Base-by-base conservation (phyloP, 2,329 filamentous ascomycete species). In the Botrytis cinerea region DNA sequence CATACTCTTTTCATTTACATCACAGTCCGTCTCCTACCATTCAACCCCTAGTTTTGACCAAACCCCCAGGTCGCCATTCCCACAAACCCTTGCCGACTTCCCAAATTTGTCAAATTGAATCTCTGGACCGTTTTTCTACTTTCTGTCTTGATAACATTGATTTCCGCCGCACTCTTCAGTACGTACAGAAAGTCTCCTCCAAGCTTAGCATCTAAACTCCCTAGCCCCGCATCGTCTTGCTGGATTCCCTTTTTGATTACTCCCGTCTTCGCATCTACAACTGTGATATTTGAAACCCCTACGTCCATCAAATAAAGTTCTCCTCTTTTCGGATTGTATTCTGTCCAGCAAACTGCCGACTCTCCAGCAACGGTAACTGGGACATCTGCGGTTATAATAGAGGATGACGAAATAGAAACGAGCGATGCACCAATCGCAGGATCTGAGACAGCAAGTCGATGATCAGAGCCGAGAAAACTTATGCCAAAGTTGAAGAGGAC, bases 51-150 rank as follows among this genome's bases (percentile, higher is more conserved):
- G 25, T 62, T 12, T n/a, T 62, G 35, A 18, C n/a, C 38, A 63
- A 67, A 48, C 6, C 63, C 59, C 59, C 69, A 76, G 62, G 76
- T 70, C 43, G 75, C 74, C 73, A 76, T 72, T n/a, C 75, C 76
- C 61, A 72, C 67, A 22, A 72, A 75, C 18, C 73, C 70, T 35
- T 73, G 40, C 38, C 76, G 75, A 38, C 72, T 73, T 35, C 74
- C 75, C 60, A 74, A 69, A 20, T 38, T 35, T 32, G 46, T 73
- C 74, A 76, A 62, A 74, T 76, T 63, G 25, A 78, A 66, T 48
- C 40, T 72, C 67, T 76, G 75, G 25, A 75, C 45, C 25, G 73
- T 32, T 32, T 22, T 62, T 20, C 68, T 57, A 22, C 18, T 22
- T 9, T 35, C 38, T 22, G 70, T 74, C n/a, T 71, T 38, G 22